Base-by-base conservation (phyloP, 805 yeast species). In the Saccharomycopsis babjevae region DNA sequence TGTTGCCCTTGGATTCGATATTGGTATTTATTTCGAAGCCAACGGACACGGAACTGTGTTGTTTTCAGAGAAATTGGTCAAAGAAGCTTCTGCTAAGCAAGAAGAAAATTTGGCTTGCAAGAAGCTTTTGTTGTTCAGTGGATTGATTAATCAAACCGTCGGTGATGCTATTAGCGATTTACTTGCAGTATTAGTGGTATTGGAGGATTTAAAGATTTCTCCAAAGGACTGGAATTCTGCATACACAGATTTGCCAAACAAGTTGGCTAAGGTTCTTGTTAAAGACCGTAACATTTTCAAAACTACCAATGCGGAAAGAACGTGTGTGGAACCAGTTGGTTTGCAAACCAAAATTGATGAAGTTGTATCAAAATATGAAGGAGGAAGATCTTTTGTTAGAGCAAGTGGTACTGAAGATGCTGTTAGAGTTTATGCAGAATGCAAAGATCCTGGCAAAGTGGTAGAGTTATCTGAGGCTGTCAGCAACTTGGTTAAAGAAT, bases 361-460 rank as follows among this genome's bases (percentile, higher is more conserved):
- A 3, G 70, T 80, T 34, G 93, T 93, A 20, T 69, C 74, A 10
- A 73, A 81, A 66, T 84, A 77, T 65, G 66, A 74, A 0, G 69
- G 73, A 18, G 97, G 93, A 1, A 81, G 99, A 69, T 85, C 96
- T 1, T 94, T 94, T 73, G 98, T 93, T 2, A 83, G 99, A 67
- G 98, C 99, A 10, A 87, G 96, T 63, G 99, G 99, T 15, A 94
- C 99, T 1, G 99, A 94, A 72, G 96, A 94, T 72, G 98, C 97
- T 0, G 97, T 94, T 1, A 82, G 99, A 67, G 89, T 94, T 6
- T 94, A 94, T 67, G 94, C 97, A 0, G 99, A 94, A 72, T 96
- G 97, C 0, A 77, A 75, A 1, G 79, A 83, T 0, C 68, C 67
- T 50, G 73, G 71, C 11, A 79, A 79, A 28, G 83, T 85, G 32